Evolutionary conservation across 768 basidiomycete species (phyloP).

Genomic region (Hygrophoropsis aurantiaca): DNA sequence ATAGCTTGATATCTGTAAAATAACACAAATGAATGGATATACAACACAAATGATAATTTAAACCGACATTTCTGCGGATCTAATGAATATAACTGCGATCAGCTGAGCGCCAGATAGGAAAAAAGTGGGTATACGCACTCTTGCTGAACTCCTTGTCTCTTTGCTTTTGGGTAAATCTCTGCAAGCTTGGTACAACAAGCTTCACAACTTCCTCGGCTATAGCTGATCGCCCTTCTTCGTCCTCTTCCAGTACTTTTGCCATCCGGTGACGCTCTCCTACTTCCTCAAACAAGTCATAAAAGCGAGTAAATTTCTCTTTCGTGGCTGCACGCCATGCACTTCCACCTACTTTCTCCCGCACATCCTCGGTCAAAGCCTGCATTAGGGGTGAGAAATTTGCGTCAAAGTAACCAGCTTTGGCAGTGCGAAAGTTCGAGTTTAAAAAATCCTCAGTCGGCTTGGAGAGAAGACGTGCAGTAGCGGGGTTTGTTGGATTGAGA

Average conservation of each 20-base stretch:
- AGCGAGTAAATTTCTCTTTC: constrained; percentile 82
- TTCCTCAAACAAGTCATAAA: constrained; percentile 81
- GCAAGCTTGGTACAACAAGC: constrained; percentile 72
- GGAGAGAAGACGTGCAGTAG: constrained; percentile 53
- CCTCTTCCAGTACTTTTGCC: constrained; percentile 70
- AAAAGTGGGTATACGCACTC: constrained; percentile 45
- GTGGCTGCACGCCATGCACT: constrained; percentile 51
- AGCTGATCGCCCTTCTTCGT: constrained; percentile 54
- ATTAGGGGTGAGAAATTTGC: constrained; percentile 79
- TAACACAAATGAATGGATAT: constrained; percentile 11
- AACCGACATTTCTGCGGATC: constrained; percentile 55
- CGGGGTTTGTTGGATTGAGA: constrained; percentile 45
- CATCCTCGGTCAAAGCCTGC: constrained; percentile 55
- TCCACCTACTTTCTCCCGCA: constrained; percentile 45
- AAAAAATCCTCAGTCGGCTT: constrained; percentile 61
- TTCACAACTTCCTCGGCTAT: constrained; percentile 75
- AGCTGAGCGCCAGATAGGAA: constrained; percentile 6
- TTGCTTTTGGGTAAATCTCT: constrained; percentile 73
- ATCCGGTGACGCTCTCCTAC: constrained; percentile 73
- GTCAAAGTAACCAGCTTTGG: constrained; percentile 84
- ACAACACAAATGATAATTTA: not conserved
- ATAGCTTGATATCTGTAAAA: constrained; percentile 73
- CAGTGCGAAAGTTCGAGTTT: constrained; percentile 71
- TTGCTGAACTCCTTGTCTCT: constrained; percentile 83
- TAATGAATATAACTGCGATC: constrained; percentile 13